Evolutionary conservation across 176 grass and related monocot species (phyloP), one percentile per base, ranked within the genome.

Genomic region (Dendrocalamus sinicus): DNA sequence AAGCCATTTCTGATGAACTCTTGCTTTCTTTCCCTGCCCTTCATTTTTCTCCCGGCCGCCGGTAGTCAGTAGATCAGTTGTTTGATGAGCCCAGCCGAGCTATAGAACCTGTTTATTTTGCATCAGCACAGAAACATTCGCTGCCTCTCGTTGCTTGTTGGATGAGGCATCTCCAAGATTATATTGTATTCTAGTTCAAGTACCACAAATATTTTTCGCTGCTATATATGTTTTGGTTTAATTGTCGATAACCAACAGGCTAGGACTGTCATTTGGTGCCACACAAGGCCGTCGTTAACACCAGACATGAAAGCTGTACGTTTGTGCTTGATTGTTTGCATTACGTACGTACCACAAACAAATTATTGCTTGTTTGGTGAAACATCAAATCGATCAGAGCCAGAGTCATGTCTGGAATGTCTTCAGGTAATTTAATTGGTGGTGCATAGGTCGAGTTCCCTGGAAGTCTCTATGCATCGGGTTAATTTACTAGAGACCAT

Each of bases 181-280:
- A 28, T 28, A 28, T 79, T 84, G 81, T 79, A 84, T 55, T 58
- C 50, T 77, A 78, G 50, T 77, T 77, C 37, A 32, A 28, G 17
- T 17, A 85, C 83, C 83, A 78, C 83, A 85, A 78, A 78, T 77
- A 77, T 69, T 70, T 40, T 59, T 35, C 30, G 62, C 81, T 75
- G 28, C 54, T 10, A 16, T 63, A 75, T 46, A 24, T 65, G 19
- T 52, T 12, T 35, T 67, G 46, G 32, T 45, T 41, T 58, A 22
- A 7, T 58, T 68, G 41, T 76, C 51, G 73, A 85, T 77, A 85
- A 85, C 72, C 72, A 68, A 77, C 71, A 75, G 75, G 47, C 83
- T 84, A 84, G 83, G 62, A 75, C 74, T 85, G 62, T 57, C 60
- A 68, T 68, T 57, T 67, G 83, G 46, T 48, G 76, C 83, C 83